Evolutionary conservation across 2,329 filamentous ascomycete genomes (phyloP).

Genomic region (Stenocarpella maydis): DNA sequence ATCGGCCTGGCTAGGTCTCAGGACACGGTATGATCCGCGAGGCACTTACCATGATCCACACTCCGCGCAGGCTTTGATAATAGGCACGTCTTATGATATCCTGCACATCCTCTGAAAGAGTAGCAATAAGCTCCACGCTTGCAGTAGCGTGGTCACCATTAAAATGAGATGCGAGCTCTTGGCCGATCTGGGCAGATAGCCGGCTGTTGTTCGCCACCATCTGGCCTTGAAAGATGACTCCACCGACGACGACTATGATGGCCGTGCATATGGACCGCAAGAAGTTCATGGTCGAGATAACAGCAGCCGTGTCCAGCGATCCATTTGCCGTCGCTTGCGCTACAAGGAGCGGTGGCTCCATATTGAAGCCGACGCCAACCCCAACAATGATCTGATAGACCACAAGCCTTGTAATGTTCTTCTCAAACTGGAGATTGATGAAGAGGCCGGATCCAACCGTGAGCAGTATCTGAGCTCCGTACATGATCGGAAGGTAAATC

Average conservation of each 20-base stretch:
- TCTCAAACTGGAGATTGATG: conserved; percentile 65
- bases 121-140: background rate
- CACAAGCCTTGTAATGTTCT: conserved; percentile 64
- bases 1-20: no score
- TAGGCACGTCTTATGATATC: background rate
- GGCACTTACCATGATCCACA: conserved; percentile 16
- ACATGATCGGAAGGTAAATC: conserved; percentile 69
- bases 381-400: conserved; percentile 70
- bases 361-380: conserved; percentile 70
- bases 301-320: conserved; percentile 71
- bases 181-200: conserved; percentile 59
- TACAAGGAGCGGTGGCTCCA: conserved; percentile 74
- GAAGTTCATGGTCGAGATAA: conserved; percentile 73
- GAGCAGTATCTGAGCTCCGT: conserved; percentile 64
- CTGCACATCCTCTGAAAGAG: background rate
- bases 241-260: conserved; percentile 75
- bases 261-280: conserved; percentile 74
- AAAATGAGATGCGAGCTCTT: background rate
- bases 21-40: background rate
- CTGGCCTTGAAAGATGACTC: conserved; percentile 81
- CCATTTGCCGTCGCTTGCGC: conserved; percentile 71
- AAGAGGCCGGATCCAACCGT: conserved; percentile 71
- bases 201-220: conserved; percentile 65
- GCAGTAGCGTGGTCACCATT: conserved; percentile 13
- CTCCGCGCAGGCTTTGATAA: background rate